Evolutionary conservation across 345 rosid genomes (phyloP).

Genomic region (Arabidopsis suecica): DNA sequence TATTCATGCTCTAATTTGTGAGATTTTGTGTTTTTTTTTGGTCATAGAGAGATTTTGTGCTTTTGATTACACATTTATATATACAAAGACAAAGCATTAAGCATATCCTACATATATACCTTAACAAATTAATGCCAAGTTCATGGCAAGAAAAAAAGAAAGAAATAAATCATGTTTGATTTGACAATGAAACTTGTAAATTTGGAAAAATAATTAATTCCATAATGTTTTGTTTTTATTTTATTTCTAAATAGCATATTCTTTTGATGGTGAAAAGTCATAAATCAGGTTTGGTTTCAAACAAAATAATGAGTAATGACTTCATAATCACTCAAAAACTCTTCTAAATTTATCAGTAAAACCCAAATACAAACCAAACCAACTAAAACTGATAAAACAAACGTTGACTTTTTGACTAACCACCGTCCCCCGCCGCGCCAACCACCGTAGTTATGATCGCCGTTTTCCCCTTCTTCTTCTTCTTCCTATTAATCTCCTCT

Average conservation of each 20-base stretch:
- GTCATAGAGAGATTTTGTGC: neutral
- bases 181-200: neutral
- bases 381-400: neutral
- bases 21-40: neutral
- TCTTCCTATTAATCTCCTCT: conserved; percentile 34
- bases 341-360: conserved; percentile 1
- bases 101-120: neutral
- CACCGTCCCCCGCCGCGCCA: neutral
- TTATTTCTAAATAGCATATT: conserved; percentile 23
- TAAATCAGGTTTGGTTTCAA: conserved; percentile 37
- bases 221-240: neutral
- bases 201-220: neutral
- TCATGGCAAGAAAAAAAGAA: neutral
- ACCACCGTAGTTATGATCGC: conserved; percentile 41
- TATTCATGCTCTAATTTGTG: neutral
- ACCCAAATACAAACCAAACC: neutral
- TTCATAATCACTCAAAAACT: conserved; percentile 30
- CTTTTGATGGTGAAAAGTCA: conserved; percentile 28
- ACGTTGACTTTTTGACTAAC: conserved; percentile 30
- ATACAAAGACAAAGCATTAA: neutral
- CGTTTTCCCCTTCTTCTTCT: conserved; percentile 40
- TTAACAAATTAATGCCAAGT: neutral
- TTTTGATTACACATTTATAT: neutral
- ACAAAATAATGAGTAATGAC: conserved; percentile 14
- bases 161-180: neutral